Base-by-base conservation (phyloP, 192 early-diverging fungal species). In the Backusella westeae region DNA sequence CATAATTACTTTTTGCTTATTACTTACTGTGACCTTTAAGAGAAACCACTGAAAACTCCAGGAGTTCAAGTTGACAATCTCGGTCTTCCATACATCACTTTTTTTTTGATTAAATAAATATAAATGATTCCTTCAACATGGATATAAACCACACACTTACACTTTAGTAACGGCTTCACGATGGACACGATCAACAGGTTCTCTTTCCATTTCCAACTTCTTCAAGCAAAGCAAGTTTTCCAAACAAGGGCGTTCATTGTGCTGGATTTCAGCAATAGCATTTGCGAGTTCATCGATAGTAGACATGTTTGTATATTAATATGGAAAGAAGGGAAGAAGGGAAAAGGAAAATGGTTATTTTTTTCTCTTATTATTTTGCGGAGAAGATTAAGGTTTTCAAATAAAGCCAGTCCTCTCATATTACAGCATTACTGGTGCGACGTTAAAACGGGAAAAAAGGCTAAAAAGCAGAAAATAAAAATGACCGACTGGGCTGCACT, bases 261-360 rank as follows among this genome's bases (percentile, higher is more conserved):
- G 80, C 17, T 66, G 34, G 53, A 81, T 35, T n/a, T 69, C 76
- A 42, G 80, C 76, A 70, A 78, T 46, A 59, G 76, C 76, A 59
- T 78, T 73, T 3, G 63, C 38, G 26, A 81, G 53, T 23, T 81
- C 67, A 32, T 81, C 74, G 23, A 81, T 70, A 66, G 67, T 52
- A 73, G 72, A 63, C 72, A 73, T 38, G 14, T 73, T 67, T 36
- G 14, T 39, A 21, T 69, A 21, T 36, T 19, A n/a, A 4, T 69
- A 69, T 21, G 10, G 34, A 69, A 36, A 21, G 35, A 39, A 69
- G 23, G 8, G 34, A 36, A 69, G 14, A 69, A 39, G 19, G n/a
- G 6, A 36, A 39, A 69, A 21, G 23, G 21, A 69, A 36, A 68
- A 2, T 7, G 7, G 4, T 8, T 35, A 17, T 35, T 35, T 35